Evolutionary conservation across 2,329 filamentous ascomycete species (phyloP).

Genomic region (Cercospora sp.): DNA sequence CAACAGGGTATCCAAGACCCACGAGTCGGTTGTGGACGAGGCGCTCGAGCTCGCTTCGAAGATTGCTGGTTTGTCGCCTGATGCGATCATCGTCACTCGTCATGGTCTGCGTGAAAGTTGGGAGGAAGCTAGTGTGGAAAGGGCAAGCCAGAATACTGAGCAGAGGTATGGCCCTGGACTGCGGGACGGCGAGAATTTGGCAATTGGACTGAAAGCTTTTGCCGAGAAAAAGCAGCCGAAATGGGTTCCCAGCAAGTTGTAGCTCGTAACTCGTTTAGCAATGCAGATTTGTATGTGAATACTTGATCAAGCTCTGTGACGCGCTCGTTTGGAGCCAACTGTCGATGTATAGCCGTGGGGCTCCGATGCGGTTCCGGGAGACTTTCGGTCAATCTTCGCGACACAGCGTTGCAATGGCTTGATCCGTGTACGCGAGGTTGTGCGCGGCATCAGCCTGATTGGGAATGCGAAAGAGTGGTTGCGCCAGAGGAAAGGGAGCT

Average conservation of each 20-base stretch:
- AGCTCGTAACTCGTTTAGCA: background rate
- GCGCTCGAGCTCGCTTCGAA: constrained; percentile 41
- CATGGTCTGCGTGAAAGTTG: constrained; percentile 43
- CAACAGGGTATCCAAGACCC: constrained; percentile 41
- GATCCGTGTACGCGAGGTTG: background rate
- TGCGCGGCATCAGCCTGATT: background rate
- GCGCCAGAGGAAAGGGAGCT: background rate
- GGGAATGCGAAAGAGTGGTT: background rate
- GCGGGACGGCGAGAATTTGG: constrained; percentile 50
- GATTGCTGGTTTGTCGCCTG: constrained; percentile 41
- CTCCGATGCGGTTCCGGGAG: constrained; percentile 3
- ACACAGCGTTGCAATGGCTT: background rate
- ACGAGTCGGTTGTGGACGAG: constrained; percentile 41
- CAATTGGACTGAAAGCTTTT: constrained; percentile 55
- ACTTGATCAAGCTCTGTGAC: background rate
- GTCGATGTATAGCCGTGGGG: constrained; percentile 1
- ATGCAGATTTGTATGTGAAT: background rate
- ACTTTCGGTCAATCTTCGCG: constrained; percentile 2
- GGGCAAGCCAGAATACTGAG: constrained; percentile 44
- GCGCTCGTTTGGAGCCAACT: constrained; percentile 3
- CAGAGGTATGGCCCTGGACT: constrained; percentile 46
- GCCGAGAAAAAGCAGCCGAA: constrained; percentile 51
- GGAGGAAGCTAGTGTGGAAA: constrained; percentile 46
- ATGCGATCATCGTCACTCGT: constrained; percentile 46
- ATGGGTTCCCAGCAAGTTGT: constrained; percentile 53